Evolutionary conservation across 768 basidiomycete species (phyloP), one percentile per base, ranked within the genome.

Genomic region (Sporobolomyces roseus): DNA sequence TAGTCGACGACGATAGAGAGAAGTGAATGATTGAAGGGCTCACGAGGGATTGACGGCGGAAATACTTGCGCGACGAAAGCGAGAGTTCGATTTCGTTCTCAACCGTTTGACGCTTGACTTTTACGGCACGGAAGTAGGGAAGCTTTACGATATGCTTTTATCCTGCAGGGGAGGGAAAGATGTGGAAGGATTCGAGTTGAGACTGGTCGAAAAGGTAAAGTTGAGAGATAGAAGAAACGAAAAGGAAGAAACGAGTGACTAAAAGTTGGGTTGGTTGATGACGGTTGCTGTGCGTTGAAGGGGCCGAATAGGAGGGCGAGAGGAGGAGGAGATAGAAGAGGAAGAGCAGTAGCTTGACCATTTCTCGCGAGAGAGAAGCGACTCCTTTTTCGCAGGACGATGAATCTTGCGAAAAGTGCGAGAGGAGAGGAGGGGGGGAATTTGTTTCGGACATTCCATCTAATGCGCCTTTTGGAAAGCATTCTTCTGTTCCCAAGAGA

Each of bases 211-310:
- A 38, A 52, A n/a, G 62, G 48, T 43, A 67, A 55, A 63, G 63
- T 41, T 70, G 55, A 49, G 54, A 36, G 63, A 65, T 65, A 58
- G 63, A 65, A 36, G 63, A 30, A 27, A 60, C 55, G 35, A 55
- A 33, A 46, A 21, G 4, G 21, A 23, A 33, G 38, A 32, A 60
- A 60, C 58, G 58, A 60, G 58, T 48, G 58, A 60, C 58, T 30
- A 60, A 25, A 48, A 21, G 45, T 56, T 17, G 19, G 52, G 41
- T 45, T 41, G 27, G 32, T 50, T 16, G 25, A 27, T 61, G 38
- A 41, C 38, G 38, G 9, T 41, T 9, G 10, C 13, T 32, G 16
- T 7, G 27, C 23, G 46, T 8, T 25, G 45, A 41, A 41, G 45
- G 7, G 45, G 14, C 10, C n/a, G 49, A 3, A 25, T 23, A 56